Conservation (phyloP, 2,329 filamentous ascomycete species). For the Ascochyta clinopodiicola region DNA sequence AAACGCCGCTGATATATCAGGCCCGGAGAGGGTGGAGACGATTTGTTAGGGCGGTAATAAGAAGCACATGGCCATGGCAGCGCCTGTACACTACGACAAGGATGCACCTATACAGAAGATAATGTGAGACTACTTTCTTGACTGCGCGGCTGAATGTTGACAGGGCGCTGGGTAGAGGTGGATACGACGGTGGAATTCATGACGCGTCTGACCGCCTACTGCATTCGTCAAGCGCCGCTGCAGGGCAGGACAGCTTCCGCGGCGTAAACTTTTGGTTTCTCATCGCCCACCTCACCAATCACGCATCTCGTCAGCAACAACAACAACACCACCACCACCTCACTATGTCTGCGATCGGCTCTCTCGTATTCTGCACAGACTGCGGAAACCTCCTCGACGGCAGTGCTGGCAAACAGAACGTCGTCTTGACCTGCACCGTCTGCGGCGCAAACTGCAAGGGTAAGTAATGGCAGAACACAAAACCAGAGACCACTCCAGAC, state of each 20-base stretch:
- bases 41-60: constrained; percentile 19
- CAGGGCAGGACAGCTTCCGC: constrained; percentile 12
- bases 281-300: constrained; percentile 7
- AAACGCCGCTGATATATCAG: constrained; percentile 2
- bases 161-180: neutral
- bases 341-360: constrained; percentile 86
- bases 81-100: constrained; percentile 7
- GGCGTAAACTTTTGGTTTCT: constrained; percentile 30
- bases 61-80: constrained; percentile 24
- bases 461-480: constrained; percentile 46
- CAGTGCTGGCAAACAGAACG: constrained; percentile 77
- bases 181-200: constrained; percentile 12
- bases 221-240: constrained; percentile 24
- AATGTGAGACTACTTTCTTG: constrained; percentile 5
- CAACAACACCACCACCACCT: neutral
- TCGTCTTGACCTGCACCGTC: constrained; percentile 80
- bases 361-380: constrained; percentile 89
- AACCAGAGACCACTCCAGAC: neutral
- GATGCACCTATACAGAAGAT: constrained; percentile 10
- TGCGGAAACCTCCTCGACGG: constrained; percentile 89
- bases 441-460: constrained; percentile 87
- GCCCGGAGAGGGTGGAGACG: neutral
- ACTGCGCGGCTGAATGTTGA: neutral
- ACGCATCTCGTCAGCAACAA: neutral
- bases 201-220: constrained; percentile 41